A percentile compares a stretch with the other conserved stretches of the same genome.
Conservation (phyloP, 441 rosid genomes). For the Erodium texanum region DNA sequence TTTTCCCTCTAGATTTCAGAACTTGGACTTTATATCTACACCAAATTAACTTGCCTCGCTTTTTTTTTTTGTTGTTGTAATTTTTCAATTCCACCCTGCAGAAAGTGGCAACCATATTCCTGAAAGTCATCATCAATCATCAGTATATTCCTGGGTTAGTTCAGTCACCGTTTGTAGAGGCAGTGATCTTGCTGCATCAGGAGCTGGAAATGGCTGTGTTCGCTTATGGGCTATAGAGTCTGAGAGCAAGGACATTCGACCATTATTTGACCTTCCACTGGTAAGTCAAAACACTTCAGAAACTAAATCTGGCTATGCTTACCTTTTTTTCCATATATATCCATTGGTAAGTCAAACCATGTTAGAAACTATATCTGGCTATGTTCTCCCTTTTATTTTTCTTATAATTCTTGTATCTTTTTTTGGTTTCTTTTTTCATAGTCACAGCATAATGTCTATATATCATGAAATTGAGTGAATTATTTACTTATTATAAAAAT, state of each 20-base stretch:
- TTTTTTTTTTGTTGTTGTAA: conserved; percentile 8
- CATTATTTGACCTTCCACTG: conserved; percentile 65
- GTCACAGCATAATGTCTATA: neutral
- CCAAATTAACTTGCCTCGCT: neutral
- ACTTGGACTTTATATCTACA: too few relatives aligned
- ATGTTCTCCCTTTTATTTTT: conserved; percentile 3
- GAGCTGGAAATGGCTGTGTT: conserved; percentile 85
- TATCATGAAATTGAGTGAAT: neutral
- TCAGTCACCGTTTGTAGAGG: conserved; percentile 68
- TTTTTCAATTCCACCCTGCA: conserved; percentile 18
- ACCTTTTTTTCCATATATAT: conserved; percentile 11
- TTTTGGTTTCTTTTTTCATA: neutral
- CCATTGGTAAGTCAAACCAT: conserved; percentile 51
- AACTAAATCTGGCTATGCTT: neutral
- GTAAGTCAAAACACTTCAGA: conserved; percentile 29
- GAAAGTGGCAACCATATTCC: conserved; percentile 33
- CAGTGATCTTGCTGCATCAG: conserved; percentile 92
- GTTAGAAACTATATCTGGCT: neutral
- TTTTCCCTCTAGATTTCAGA: neutral
- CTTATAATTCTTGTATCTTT: neutral
- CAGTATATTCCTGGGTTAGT: conserved; percentile 79
- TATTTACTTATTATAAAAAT: neutral
- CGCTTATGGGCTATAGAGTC: conserved; percentile 61
- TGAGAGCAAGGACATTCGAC: conserved; percentile 39
- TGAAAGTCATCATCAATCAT: conserved; percentile 19